Evolutionary conservation across 768 basidiomycete genomes (phyloP).

Genomic region (Dioszegia hungarica): DNA sequence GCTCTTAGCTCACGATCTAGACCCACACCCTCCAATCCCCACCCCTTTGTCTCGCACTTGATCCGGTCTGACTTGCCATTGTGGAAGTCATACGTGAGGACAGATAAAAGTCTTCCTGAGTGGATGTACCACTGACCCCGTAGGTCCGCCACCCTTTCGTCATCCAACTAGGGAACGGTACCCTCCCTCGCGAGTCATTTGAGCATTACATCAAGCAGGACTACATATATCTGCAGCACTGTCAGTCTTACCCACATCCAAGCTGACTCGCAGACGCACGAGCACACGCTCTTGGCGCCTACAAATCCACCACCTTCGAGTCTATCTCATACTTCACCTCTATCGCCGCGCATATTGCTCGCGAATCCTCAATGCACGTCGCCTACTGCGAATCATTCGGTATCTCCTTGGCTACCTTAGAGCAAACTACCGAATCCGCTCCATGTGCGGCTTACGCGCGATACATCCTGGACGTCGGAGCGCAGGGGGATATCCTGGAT

Average conservation of each 20-base stretch:
- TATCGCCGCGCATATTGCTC: conserved; percentile 61
- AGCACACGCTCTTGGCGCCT: conserved; percentile 62
- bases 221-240: conserved; percentile 47
- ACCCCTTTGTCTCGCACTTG: conserved; percentile 64
- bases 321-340: conserved; percentile 62
- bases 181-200: conserved; percentile 63
- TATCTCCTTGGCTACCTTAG: conserved; percentile 60
- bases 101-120: conserved; percentile 26
- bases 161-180: conserved; percentile 66
- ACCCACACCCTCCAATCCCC: conserved; percentile 59
- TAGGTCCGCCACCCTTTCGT: conserved; percentile 78
- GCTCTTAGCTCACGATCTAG: conserved; percentile 47
- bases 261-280: conserved; percentile 37
- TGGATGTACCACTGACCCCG: conserved; percentile 8
- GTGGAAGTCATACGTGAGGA: conserved; percentile 59
- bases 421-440: conserved; percentile 60
- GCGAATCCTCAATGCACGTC: conserved; percentile 69
- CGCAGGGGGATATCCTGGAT: conserved; percentile 69
- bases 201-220: conserved; percentile 69
- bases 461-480: conserved; percentile 72
- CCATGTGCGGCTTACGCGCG: conserved; percentile 81
- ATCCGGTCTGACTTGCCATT: conserved; percentile 53
- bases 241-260: conserved; percentile 51
- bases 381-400: conserved; percentile 68
- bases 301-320: conserved; percentile 65